Evolutionary conservation across 192 early-diverging fungal species (phyloP).

Genomic region (Backusella liffmaniae): DNA sequence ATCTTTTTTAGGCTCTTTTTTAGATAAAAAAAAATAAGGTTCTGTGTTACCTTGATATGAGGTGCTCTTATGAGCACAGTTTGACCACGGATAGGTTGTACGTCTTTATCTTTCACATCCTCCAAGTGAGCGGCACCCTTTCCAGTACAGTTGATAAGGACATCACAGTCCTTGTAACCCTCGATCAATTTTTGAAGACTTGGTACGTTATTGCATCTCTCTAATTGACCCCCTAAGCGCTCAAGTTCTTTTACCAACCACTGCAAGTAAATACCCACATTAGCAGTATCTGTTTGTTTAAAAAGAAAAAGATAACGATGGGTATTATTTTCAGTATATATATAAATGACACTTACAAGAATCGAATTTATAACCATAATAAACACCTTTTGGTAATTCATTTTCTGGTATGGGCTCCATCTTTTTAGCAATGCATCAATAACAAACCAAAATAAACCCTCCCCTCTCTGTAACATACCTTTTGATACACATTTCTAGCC

Average conservation of each 20-base stretch:
- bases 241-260: constrained; percentile 61
- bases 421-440: not conserved
- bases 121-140: constrained; percentile 63
- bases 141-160: constrained; percentile 80
- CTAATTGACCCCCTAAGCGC: constrained; percentile 52
- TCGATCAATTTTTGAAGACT: constrained; percentile 50
- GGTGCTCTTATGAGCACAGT: constrained; percentile 73
- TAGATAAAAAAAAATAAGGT: constrained; percentile 27
- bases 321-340: not conserved
- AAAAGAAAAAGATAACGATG: not conserved
- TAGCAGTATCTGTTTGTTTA: constrained; percentile 49
- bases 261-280: constrained; percentile 63
- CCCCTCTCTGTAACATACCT: constrained; percentile 32
- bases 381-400: constrained; percentile 11
- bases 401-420: constrained; percentile 12
- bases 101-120: constrained; percentile 67
- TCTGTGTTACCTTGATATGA: constrained; percentile 52
- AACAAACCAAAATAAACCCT: not conserved
- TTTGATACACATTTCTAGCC: constrained; percentile 42
- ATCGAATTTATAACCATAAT: constrained; percentile 26
- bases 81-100: constrained; percentile 81
- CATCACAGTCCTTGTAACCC: constrained; percentile 37
- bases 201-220: constrained; percentile 30
- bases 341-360: constrained; percentile 13
- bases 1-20: not conserved